Conservation (phyloP, 306 rosid genomes). For the Cyamopsis tetragonoloba region DNA sequence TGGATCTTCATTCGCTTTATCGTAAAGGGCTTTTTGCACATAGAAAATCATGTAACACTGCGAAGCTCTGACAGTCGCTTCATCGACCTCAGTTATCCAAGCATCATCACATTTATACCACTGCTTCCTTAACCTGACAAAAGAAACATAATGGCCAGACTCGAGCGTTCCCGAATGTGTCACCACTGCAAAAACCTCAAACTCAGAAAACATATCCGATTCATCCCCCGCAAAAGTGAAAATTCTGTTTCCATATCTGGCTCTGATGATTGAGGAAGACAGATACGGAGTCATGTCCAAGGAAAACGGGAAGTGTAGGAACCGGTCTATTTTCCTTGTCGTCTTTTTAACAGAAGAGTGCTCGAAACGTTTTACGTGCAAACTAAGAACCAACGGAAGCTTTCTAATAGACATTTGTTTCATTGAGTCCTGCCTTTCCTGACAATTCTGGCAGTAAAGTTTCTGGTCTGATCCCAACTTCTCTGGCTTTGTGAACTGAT, state of each 20-base stretch:
- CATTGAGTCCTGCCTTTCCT: constrained; percentile 60
- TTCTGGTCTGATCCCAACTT: constrained; percentile 95
- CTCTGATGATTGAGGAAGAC: constrained; percentile 75
- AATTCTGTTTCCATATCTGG: constrained; percentile 80
- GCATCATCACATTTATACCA: constrained; percentile 95
- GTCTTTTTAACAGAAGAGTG: constrained; percentile 59
- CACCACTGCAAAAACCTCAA: constrained; percentile 78
- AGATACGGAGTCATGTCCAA: constrained; percentile 77
- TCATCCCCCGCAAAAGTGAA: constrained; percentile 71
- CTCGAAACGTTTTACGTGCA: constrained; percentile 81
- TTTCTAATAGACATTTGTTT: constrained; percentile 82
- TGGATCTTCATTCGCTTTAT: constrained; percentile 49
- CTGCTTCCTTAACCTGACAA: constrained; percentile 55
- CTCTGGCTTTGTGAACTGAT: constrained; percentile 78
- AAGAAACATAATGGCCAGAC: constrained; percentile 82
- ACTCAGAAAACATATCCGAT: constrained; percentile 51
- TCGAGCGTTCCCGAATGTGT: constrained; percentile 84
- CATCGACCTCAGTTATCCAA: constrained; percentile 87
- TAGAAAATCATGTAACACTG: constrained; percentile 92
- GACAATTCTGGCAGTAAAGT: constrained; percentile 72
- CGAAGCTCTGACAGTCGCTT: constrained; percentile 69
- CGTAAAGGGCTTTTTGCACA: constrained; percentile 51
- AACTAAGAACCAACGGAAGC: constrained; percentile 75
- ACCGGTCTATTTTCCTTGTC: constrained; percentile 69
- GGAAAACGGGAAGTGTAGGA: constrained; percentile 77